Conservation (phyloP, 2,329 filamentous ascomycete genomes). For the Westerdykella sp. region DNA sequence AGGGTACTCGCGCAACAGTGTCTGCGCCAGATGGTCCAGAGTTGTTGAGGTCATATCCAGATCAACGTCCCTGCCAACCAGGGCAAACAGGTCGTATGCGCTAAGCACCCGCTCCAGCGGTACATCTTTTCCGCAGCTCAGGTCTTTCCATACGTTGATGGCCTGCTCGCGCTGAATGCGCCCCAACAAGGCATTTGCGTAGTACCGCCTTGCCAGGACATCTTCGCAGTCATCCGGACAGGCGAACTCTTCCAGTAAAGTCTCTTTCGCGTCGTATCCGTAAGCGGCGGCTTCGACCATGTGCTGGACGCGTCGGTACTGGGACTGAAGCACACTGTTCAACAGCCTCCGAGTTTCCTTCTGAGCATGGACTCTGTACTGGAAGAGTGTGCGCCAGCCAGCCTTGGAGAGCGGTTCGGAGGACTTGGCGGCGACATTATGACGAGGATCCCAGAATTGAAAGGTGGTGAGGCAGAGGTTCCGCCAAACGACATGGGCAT, state of each 20-base stretch:
- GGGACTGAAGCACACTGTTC: constrained; percentile 63
- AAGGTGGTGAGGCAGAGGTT: constrained; percentile 64
- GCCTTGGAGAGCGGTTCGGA: constrained; percentile 49
- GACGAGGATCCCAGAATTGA: constrained; percentile 62
- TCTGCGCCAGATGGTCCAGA: constrained; percentile 57
- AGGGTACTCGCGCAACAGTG: constrained; percentile 50
- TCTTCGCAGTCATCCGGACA: constrained; percentile 59
- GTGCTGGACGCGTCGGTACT: constrained; percentile 62
- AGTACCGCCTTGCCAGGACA: constrained; percentile 71
- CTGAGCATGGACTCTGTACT: constrained; percentile 32
- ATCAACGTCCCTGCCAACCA: constrained; percentile 67
- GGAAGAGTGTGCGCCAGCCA: constrained; percentile 61
- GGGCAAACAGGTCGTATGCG: constrained; percentile 84
- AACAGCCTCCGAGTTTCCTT: constrained; percentile 41
- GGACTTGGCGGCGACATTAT: constrained; percentile 28
- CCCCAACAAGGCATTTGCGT: constrained; percentile 66
- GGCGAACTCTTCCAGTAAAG: constrained; percentile 60
- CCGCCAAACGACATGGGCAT: constrained; percentile 74
- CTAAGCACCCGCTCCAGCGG: constrained; percentile 69
- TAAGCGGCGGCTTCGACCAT: constrained; percentile 64
- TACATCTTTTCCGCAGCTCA: constrained; percentile 48
- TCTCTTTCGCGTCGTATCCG: constrained; percentile 87
- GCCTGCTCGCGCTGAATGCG: constrained; percentile 76
- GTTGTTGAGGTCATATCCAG: constrained; percentile 56
- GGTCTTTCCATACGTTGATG: constrained; percentile 65